Percentiles rank a stretch among this genome's conserved stretches.
phyloP scores from a whole-genome alignment of 768 basidiomycete species.

The Daedalea quercina region DNA sequence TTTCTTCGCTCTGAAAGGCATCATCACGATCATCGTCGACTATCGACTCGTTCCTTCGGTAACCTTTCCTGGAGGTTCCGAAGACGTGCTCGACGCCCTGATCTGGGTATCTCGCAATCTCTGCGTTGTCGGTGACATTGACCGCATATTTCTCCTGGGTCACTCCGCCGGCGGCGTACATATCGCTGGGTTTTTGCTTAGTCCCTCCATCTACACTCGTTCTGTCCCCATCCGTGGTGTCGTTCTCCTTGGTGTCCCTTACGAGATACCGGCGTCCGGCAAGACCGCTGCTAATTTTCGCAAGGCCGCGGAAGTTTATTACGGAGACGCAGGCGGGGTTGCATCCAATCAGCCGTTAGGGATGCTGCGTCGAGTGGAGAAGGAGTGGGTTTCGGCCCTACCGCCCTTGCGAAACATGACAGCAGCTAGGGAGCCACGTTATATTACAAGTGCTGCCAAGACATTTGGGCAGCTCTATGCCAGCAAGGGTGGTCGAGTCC shows the following conservation, averaged over 20 bases:
- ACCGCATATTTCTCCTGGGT: conserved; percentile 41
- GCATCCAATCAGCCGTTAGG: conserved; percentile 25
- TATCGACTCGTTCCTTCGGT: conserved; percentile 57
- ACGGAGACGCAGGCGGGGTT: conserved; percentile 33
- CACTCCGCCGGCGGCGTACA: conserved; percentile 61
- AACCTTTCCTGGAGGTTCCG: conserved; percentile 44
- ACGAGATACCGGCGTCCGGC: conserved; percentile 23
- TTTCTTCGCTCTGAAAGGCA: conserved; percentile 43
- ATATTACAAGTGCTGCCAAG: conserved; percentile 29
- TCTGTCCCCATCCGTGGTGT: conserved; percentile 34
- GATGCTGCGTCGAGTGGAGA: conserved; percentile 30
- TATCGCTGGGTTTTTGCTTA: conserved; percentile 37
- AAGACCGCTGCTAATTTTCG: not conserved
- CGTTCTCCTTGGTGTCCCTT: conserved; percentile 41
- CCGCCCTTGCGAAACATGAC: conserved; percentile 44
- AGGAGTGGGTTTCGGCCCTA: conserved; percentile 28
- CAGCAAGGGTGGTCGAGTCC: conserved; percentile 18
- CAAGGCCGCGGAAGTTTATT: conserved; percentile 8
- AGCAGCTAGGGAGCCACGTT: conserved; percentile 47
- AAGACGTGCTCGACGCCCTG: conserved; percentile 56
- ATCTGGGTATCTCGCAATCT: conserved; percentile 41
- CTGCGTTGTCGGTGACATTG: conserved; percentile 27
- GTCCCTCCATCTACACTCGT: conserved; percentile 17
- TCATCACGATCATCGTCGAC: conserved; percentile 61
- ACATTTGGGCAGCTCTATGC: conserved; percentile 35